These are phyloP conservation scores for Pneumocystis carinii DNA, from an alignment of 1,139 yeast genomes.

Conservation along the genomic window DNA sequence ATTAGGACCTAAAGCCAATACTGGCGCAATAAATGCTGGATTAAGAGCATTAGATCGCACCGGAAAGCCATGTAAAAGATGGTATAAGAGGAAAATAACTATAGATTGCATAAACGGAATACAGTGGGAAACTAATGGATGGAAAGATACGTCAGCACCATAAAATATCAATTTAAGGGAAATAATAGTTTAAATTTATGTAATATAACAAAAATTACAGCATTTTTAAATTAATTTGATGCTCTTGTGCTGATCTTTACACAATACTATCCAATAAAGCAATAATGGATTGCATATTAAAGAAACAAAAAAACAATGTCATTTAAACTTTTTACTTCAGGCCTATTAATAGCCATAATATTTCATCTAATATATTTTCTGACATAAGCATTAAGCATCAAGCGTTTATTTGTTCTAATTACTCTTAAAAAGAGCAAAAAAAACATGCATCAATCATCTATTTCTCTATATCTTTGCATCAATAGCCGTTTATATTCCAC, in stretches of 20 bases:
- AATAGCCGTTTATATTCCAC: constrained; percentile 33
- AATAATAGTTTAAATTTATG: neutral
- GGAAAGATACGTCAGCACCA: neutral
- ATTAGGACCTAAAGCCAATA: constrained; percentile 16
- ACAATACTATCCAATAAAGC: neutral
- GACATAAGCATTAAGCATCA: neutral
- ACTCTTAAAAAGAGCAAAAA: neutral
- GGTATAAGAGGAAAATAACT: constrained; percentile 32
- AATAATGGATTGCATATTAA: neutral
- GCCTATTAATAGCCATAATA: neutral
- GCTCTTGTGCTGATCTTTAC: neutral
- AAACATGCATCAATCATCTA: constrained; percentile 19
- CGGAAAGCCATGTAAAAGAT: constrained; percentile 33
- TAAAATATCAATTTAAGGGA: neutral
- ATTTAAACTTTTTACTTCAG: neutral
- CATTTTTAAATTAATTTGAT: neutral
- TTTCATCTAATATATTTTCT: neutral
- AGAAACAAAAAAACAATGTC: constrained; percentile 1
- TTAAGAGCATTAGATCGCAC: constrained; percentile 29
- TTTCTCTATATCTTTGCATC: constrained; percentile 32
- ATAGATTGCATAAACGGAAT: constrained; percentile 31
- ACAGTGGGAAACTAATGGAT: constrained; percentile 5
- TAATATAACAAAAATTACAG: neutral
- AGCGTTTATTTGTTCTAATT: neutral
- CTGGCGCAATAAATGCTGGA: constrained; percentile 14